These are phyloP conservation scores for Microcera coccophila DNA, from an alignment of 2,329 filamentous ascomycete species.

Conservation along the genomic window DNA sequence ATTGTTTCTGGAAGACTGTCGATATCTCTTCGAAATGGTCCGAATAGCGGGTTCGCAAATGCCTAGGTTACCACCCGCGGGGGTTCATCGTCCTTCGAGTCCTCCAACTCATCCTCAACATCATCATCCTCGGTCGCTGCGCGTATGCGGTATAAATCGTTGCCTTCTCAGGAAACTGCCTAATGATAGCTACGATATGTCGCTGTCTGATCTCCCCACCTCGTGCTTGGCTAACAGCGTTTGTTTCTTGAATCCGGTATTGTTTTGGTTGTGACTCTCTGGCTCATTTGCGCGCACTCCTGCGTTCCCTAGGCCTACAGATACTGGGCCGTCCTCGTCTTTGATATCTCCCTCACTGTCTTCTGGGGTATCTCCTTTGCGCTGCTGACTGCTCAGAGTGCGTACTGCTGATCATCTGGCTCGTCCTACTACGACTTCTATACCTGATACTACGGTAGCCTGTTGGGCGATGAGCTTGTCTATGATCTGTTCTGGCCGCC, in stretches of 20 bases:
- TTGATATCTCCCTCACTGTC: slow-evolving; percentile 49
- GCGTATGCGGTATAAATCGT: slow-evolving; percentile 39
- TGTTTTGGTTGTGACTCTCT: slow-evolving; percentile 44
- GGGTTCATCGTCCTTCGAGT: slow-evolving; percentile 43
- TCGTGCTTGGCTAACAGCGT: background rate
- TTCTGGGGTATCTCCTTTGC: slow-evolving; percentile 50
- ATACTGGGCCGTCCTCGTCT: slow-evolving; percentile 49
- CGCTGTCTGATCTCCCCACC: background rate
- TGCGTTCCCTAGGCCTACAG: slow-evolving; percentile 44
- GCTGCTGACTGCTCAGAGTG: slow-evolving; percentile 36
- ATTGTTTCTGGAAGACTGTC: no score
- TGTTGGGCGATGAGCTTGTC: slow-evolving; percentile 13
- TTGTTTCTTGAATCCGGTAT: slow-evolving; percentile 33
- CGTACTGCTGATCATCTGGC: slow-evolving; percentile 19
- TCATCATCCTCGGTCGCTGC: slow-evolving; percentile 45
- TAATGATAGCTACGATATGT: slow-evolving; percentile 41
- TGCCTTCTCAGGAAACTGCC: slow-evolving; percentile 34
- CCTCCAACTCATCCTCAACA: slow-evolving; percentile 42
- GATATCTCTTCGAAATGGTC: background rate
- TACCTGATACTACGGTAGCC: slow-evolving; percentile 18
- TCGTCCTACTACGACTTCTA: slow-evolving; percentile 22
- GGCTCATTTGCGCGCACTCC: slow-evolving; percentile 43
- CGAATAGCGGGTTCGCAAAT: slow-evolving; percentile 18
- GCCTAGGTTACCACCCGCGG: slow-evolving; percentile 42
- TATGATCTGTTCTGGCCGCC: slow-evolving; percentile 29